These are phyloP conservation scores for Penicillium paxilli DNA, from an alignment of 495 filamentous ascomycete genomes.

Conservation along the genomic window DNA sequence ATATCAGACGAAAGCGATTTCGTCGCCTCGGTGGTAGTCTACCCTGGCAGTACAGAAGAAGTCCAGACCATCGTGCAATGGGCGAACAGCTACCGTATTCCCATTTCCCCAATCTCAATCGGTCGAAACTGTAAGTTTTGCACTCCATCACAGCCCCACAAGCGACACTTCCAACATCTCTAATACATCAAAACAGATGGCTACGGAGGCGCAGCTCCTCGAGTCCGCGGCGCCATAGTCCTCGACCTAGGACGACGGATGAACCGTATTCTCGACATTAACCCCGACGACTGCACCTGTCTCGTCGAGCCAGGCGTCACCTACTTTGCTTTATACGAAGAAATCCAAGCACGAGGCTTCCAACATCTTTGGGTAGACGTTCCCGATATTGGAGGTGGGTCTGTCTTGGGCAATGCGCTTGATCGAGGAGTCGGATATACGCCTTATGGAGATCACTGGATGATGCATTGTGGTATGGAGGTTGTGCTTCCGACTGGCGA, in stretches of 20 bases:
- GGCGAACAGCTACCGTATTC: conserved; percentile 13
- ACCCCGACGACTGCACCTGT: conserved; percentile 18
- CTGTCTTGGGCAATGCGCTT: conserved; percentile 54
- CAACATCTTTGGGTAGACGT: conserved; percentile 53
- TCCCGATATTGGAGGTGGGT: conserved; percentile 58
- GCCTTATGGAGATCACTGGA: conserved; percentile 16
- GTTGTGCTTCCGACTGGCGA: conserved; percentile 23
- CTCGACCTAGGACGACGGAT: conserved; percentile 16
- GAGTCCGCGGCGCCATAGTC: conserved; percentile 7
- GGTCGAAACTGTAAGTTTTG: conserved; percentile 13
- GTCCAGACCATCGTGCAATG: conserved; percentile 13
- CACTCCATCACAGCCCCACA: neutral
- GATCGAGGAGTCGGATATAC: conserved; percentile 43
- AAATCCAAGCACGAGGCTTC: conserved; percentile 47
- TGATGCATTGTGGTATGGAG: conserved; percentile 16
- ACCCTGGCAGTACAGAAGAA: conserved; percentile 11
- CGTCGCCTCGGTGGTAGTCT: conserved; percentile 9
- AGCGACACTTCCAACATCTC: no score
- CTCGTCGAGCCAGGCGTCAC: conserved; percentile 51
- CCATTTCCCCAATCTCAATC: conserved; percentile 15
- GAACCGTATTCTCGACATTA: conserved; percentile 29
- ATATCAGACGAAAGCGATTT: conserved; percentile 6
- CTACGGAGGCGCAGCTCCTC: conserved; percentile 14
- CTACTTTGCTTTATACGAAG: conserved; percentile 53
- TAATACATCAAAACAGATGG: conserved; percentile 5